These are phyloP conservation scores for Cladobotryum protrusum DNA, from an alignment of 2,329 filamentous ascomycete genomes.

Conservation along the genomic window DNA sequence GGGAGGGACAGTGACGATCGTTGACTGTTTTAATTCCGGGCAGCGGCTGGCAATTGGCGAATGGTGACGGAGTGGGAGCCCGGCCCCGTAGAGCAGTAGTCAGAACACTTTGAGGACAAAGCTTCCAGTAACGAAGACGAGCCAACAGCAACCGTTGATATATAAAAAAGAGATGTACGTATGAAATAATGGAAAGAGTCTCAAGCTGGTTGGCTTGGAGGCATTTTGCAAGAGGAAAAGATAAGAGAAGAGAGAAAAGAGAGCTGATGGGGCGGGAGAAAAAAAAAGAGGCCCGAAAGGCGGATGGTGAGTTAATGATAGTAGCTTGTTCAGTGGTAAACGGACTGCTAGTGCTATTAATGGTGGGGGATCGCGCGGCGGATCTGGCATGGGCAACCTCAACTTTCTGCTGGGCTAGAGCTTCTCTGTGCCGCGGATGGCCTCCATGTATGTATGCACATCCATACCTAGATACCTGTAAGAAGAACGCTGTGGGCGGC, in stretches of 20 bases:
- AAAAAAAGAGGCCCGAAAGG: neutral
- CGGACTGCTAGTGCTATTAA: neutral
- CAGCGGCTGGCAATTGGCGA: slow-evolving; percentile 7
- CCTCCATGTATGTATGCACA: no score
- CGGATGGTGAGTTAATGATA: slow-evolving; percentile 1
- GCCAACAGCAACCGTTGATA: neutral
- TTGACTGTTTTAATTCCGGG: neutral
- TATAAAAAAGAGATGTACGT: no score
- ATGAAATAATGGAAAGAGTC: no score
- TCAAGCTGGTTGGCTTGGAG: no score
- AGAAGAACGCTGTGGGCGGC: no score
- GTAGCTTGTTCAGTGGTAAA: neutral
- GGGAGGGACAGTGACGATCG: slow-evolving; percentile 6
- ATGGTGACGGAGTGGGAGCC: slow-evolving; percentile 6
- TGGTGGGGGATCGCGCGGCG: slow-evolving; percentile 11
- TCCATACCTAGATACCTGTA: no score
- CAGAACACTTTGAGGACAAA: no score
- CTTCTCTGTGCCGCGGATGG: no score
- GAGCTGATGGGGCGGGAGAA: neutral
- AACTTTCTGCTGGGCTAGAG: no score
- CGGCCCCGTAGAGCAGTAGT: neutral
- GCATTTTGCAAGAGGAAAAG: neutral
- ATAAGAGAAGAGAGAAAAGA: neutral
- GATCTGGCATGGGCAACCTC: slow-evolving; percentile 8
- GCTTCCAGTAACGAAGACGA: neutral